Evolutionary conservation across 2,329 filamentous ascomycete genomes (phyloP).

Genomic region (Aureobasidium uvarum): DNA sequence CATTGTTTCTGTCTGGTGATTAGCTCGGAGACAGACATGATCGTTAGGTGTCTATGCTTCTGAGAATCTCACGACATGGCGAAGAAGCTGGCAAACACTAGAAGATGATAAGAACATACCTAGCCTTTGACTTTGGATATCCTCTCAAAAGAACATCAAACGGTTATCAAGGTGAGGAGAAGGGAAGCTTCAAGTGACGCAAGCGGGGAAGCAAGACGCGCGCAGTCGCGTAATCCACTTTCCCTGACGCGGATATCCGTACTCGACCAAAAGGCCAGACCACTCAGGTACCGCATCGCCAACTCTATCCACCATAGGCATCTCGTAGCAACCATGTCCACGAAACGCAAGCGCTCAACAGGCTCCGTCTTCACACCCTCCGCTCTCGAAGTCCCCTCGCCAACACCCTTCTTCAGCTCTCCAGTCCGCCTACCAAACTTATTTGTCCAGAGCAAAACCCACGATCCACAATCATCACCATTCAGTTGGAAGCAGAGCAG

Average conservation of each 20-base stretch:
- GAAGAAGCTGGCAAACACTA: no score
- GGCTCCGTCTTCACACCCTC: constrained; percentile 47
- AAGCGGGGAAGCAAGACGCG: constrained; percentile 1
- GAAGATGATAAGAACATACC: background rate
- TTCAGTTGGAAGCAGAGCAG: background rate
- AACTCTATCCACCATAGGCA: background rate
- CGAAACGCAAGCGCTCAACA: constrained; percentile 59
- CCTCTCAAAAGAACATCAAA: background rate
- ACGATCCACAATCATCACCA: constrained; percentile 23
- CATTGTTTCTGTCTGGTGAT: constrained; percentile 33
- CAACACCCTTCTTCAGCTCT: constrained; percentile 29
- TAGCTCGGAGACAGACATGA: background rate
- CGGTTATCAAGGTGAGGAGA: constrained; percentile 9
- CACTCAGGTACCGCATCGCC: background rate
- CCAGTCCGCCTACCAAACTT: constrained; percentile 34
- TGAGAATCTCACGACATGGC: no score
- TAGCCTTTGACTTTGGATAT: background rate
- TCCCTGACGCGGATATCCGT: background rate
- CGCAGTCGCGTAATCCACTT: constrained; percentile 6
- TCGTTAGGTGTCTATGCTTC: background rate
- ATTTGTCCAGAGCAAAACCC: constrained; percentile 36
- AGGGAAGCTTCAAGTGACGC: background rate
- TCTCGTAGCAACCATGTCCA: constrained; percentile 43
- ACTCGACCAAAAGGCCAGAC: background rate
- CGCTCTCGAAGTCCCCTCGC: constrained; percentile 38